A percentile compares a stretch with the other conserved stretches of the same genome.
Conservation (phyloP, 2,329 filamentous ascomycete genomes). For the Stemphylium beticola region DNA sequence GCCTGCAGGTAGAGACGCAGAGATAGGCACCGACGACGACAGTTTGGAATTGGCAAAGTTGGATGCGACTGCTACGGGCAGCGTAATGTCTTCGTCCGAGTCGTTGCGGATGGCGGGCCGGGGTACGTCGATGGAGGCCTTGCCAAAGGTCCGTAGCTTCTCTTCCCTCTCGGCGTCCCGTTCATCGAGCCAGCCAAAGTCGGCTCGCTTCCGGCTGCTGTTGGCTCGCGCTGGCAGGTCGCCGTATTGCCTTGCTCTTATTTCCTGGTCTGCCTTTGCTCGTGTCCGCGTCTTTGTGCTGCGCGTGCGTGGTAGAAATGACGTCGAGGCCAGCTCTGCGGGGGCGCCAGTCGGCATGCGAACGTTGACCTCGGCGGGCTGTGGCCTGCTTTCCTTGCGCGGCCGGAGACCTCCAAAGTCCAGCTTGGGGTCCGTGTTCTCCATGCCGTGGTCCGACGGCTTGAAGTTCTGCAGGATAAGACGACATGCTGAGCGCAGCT, state of each 20-base stretch:
- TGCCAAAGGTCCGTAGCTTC: conserved; percentile 29
- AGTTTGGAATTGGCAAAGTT: conserved; percentile 47
- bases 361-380: conserved; percentile 30
- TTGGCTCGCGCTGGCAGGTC: conserved; percentile 40
- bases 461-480: conserved; percentile 52
- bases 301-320: conserved; percentile 32
- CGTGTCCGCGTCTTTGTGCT: conserved; percentile 31
- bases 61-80: conserved; percentile 52
- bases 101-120: conserved; percentile 27
- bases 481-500: conserved; percentile 55
- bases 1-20: conserved; percentile 48
- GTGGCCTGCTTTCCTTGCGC: conserved; percentile 27
- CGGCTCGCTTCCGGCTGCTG: conserved; percentile 41
- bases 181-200: conserved; percentile 30
- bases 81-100: conserved; percentile 48
- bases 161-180: conserved; percentile 31
- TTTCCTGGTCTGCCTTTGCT: conserved; percentile 33
- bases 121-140: conserved; percentile 28
- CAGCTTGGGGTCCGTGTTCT: conserved; percentile 45
- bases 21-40: conserved; percentile 14
- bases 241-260: conserved; percentile 13
- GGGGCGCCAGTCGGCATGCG: conserved; percentile 40
- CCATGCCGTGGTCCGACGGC: conserved; percentile 47
- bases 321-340: conserved; percentile 31
- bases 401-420: conserved; percentile 41